Evolutionary conservation across 73 alveolate species (phyloP), one percentile per base, ranked within the genome.

Genomic region (Tetrahymena malaccensis): DNA sequence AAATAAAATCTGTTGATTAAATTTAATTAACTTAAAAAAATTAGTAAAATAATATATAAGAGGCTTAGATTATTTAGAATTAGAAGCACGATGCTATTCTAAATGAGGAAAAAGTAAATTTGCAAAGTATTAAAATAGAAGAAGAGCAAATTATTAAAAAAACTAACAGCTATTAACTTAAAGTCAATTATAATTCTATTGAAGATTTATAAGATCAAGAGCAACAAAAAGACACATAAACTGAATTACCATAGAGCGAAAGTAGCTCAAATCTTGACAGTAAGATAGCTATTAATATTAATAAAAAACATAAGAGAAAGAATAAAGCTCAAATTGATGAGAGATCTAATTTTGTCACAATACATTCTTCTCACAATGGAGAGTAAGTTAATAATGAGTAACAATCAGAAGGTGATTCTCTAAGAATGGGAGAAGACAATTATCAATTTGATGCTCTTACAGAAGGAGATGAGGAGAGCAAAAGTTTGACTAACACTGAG

Each of bases 351-450:
- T 94, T 10, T 15, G 56, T 43, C 27, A 94, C 84, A 85, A 95
- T 55, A 43, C 94, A 70, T 93, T 94, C 58, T 44, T 95, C 84
- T 15, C 94, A 50, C 89, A 95, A 57, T 85, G 95, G 55, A 95
- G 96, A 95, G 95, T n/a, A 70, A 70, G 89, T 70, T 7, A 70
- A 70, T 21, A 70, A 27, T 12, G 89, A 70, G 22, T 11, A 95
- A 25, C 43, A 95, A 85, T 95, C 96, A 31, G 96, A 95, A 83
- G 96, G 95, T 11, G 96, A 95, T 85, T 85, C 95, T 33, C 56
- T 95, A 16, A 95, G 96, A 95, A 85, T 95, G 43, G 85, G 95
- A 85, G 93, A 95, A 85, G 96, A 95, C 31, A 70, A 70, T n/a
- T 70, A 70, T 70, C 25, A 70, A 70, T 70, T 70, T 70, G 89